Base-by-base conservation (phyloP, 176 grass and related monocot species). In the Tuctoria greenei region DNA sequence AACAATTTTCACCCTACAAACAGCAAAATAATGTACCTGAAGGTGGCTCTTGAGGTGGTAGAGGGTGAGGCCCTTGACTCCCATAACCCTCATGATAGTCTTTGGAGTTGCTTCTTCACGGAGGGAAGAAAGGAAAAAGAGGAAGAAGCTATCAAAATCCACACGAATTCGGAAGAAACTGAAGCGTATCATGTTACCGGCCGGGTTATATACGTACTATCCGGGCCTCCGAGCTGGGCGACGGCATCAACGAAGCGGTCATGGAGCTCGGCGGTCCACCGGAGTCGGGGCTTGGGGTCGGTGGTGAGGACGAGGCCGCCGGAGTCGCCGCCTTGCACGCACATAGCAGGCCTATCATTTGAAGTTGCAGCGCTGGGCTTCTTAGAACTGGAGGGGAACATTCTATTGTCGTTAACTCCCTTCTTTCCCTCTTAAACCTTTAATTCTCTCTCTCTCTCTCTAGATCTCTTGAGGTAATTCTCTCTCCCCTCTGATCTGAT, bases 71-170 rank as follows among this genome's bases (percentile, higher is more conserved):
- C 95, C 95, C 73, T 97, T 97, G 7, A 97, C 95, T 70, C 95
- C 95, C 95, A 97, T 97, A 68, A 92, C 95, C 84, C 91, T 97
- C 95, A 97, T 92, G 85, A 97, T 97, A 37, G 95, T 97, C 72
- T 97, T 97, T 63, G 95, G 95, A 37, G 95, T 97, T 13, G 95
- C 95, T 82, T 97, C 95, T 97, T 68, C 46, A 80, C 7, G 10
- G 43, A 69, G 10, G 40, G 49, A 49, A 5, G n/a, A n/a, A 23
- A 24, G 23, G 8, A 55, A 11, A 11, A 58, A 10, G 10, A 58
- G 12, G 31, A 67, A 67, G 31, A 67, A 67, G 3, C 3, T 31
- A 85, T 36, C 44, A 76, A 79, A 51, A 58, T 28, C 15, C 7
- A 52, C 16, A 26, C 46, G 63, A 54, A 31, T 61, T 47, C 26